Conservation (phyloP, 345 rosid genomes). For the Gossypium mustelinum region DNA sequence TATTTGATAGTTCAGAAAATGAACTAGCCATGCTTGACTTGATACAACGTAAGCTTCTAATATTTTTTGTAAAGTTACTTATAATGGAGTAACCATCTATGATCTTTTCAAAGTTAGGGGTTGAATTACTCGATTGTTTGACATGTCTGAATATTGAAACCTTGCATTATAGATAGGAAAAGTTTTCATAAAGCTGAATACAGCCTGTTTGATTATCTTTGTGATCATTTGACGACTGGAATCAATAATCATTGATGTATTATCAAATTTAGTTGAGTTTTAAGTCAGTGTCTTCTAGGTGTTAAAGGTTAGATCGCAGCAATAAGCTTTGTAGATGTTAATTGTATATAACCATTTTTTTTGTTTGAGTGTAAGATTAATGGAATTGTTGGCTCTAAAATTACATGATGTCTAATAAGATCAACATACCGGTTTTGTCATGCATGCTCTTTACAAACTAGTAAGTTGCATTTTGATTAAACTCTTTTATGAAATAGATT, state of each 20-base stretch:
- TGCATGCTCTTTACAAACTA: background rate
- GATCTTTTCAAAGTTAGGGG: background rate
- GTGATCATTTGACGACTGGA: background rate
- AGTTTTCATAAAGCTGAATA: background rate
- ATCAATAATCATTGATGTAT: background rate
- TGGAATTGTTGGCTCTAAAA: background rate
- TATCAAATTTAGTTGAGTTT: background rate
- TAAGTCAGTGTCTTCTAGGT: background rate
- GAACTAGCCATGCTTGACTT: constrained; percentile 97
- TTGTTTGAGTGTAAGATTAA: background rate
- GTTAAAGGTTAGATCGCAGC: background rate
- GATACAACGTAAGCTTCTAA: constrained; percentile 61
- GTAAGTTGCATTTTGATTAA: too few species aligned
- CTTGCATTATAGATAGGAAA: background rate
- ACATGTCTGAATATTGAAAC: background rate
- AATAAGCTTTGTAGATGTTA: background rate
- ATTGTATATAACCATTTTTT: background rate
- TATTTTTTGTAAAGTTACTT: background rate
- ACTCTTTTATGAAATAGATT: too few species aligned
- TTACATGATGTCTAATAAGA: background rate
- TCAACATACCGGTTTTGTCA: background rate
- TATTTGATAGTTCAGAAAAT: constrained; percentile 86
- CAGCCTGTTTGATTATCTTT: background rate
- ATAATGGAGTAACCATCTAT: background rate
- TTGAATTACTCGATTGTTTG: background rate